Conservation (phyloP, 2,329 filamentous ascomycete species). For the Zalaria obscura region DNA sequence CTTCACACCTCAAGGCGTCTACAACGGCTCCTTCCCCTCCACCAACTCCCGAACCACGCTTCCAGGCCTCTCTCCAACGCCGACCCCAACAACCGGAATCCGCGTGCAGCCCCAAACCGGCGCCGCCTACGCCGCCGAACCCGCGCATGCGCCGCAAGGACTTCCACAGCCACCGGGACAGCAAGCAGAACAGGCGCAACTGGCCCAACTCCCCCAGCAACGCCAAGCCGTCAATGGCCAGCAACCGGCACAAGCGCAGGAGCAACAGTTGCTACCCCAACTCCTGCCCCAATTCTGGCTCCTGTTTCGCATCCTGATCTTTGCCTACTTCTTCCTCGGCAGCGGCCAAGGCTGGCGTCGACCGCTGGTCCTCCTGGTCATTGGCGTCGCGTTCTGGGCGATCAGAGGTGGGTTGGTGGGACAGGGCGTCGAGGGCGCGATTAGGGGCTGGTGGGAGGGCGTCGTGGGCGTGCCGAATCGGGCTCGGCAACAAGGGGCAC, state of each 20-base stretch:
- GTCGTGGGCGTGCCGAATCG: conserved; percentile 16
- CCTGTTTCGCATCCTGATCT: conserved; percentile 41
- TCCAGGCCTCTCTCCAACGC: background rate
- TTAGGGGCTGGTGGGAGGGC: conserved; percentile 30
- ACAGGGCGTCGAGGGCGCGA: conserved; percentile 10
- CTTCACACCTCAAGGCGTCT: conserved; percentile 22
- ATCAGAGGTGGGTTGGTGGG: conserved; percentile 16
- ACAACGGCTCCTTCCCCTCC: conserved; percentile 1
- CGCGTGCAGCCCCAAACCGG: background rate
- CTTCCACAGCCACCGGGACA: background rate
- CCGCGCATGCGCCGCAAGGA: too few relatives aligned
- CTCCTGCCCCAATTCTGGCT: conserved; percentile 38
- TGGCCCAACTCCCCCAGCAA: conserved; percentile 1
- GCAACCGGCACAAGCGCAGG: conserved; percentile 6
- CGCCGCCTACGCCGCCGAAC: background rate
- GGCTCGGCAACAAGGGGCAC: background rate
- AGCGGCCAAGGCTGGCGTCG: conserved; percentile 29
- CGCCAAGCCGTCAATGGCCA: conserved; percentile 4
- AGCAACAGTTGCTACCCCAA: conserved; percentile 6
- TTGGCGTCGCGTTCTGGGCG: conserved; percentile 26
- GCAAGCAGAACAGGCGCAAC: background rate
- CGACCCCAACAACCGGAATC: background rate
- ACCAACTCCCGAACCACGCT: conserved; percentile 5
- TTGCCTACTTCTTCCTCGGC: conserved; percentile 43
- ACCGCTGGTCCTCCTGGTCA: conserved; percentile 24